Base-by-base conservation (phyloP, 2,329 filamentous ascomycete genomes). In the Colletotrichum karsti region DNA sequence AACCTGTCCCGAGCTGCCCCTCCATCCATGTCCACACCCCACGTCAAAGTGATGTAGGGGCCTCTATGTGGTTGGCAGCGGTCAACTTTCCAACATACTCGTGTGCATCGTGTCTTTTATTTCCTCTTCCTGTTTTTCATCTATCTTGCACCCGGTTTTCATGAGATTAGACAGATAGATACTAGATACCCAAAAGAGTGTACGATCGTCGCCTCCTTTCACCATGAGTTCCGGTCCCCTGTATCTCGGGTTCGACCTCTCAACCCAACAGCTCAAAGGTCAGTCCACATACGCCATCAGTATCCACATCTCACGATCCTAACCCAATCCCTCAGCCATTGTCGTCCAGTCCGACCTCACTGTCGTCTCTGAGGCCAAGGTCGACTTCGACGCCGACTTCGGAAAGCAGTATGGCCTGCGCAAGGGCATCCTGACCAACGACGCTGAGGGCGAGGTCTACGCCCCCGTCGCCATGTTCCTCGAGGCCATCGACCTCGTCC, bases 201-300 rank as follows among this genome's bases (percentile, higher is more conserved):
- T 33, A 10, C 42, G 9, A 39, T 44, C 37, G 33, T 37, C 33
- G 9, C 28, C 5, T 44, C 18, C 22, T 24, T 28, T 44, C 65
- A 48, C n/a, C 39, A 69, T 69, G 66, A 67, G 63, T 56, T 59
- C 66, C 69, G 85, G 83, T 33, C 91, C 92, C 18, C 84, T 97
- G 69, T 97, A 97, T 77, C 86, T 97, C 76, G 96, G 96, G 69
- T 95, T 98, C 79, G 96, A 99, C 82, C 91, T 98, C 68, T 98
- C 95, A 46, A 98, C 96, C 65, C 96, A 98, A 80, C 95, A 98
- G 79, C 87, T 98, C 65, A 98, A 99, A 87, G 95, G 93, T 90
- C 80, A 71, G 76, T 72, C 18, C 24, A 37, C 35, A 44, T 20
- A n/a, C 15, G 7, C 18, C 39, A 20, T 13, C 46, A 18, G 28